A percentile compares a stretch with the other conserved stretches of the same genome.
These are phyloP conservation scores for Agarophyton chilense DNA, from an alignment of 23 red algal species.

Conservation along the genomic window DNA sequence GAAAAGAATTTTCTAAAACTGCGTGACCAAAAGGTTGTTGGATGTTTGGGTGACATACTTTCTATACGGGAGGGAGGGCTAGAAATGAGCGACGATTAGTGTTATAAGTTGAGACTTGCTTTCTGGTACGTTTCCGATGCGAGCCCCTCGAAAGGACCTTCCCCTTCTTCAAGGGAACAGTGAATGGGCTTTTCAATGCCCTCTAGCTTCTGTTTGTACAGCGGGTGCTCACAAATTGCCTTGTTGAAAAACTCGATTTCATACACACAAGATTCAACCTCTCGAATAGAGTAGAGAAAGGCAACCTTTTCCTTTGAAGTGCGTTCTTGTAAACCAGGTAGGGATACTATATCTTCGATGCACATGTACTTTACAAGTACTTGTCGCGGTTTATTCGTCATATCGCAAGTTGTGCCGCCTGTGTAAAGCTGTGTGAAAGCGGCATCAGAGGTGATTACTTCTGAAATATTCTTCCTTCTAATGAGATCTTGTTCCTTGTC, in stretches of 20 bases:
- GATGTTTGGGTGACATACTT: background rate
- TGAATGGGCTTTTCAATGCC: slow-evolving; percentile 33
- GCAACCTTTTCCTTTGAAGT: background rate
- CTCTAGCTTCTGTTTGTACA: slow-evolving; percentile 40
- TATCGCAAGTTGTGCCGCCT: slow-evolving; percentile 77
- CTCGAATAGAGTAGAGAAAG: slow-evolving; percentile 65
- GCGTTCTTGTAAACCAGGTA: slow-evolving; percentile 7
- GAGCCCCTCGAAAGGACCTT: slow-evolving; percentile 59
- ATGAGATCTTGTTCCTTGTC: slow-evolving; percentile 33
- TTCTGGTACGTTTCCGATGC: slow-evolving; percentile 22
- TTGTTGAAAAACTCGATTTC: slow-evolving; percentile 80
- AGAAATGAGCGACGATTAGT: background rate
- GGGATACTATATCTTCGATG: slow-evolving; percentile 40
- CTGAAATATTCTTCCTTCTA: slow-evolving; percentile 25
- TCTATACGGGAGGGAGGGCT: too few species aligned
- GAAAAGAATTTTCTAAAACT: too few species aligned
- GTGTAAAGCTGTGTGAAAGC: slow-evolving; percentile 66
- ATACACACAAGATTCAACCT: slow-evolving; percentile 82
- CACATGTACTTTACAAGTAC: slow-evolving; percentile 78
- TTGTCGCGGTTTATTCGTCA: slow-evolving; percentile 68
- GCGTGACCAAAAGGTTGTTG: too few species aligned
- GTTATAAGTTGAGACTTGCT: slow-evolving; percentile 60
- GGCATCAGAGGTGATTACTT: slow-evolving; percentile 23
- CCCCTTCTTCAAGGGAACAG: slow-evolving; percentile 40
- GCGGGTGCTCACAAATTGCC: slow-evolving; percentile 67